These are phyloP conservation scores for Tolypocladium ovalisporum DNA, from an alignment of 2,329 filamentous ascomycete species.

Conservation along the genomic window DNA sequence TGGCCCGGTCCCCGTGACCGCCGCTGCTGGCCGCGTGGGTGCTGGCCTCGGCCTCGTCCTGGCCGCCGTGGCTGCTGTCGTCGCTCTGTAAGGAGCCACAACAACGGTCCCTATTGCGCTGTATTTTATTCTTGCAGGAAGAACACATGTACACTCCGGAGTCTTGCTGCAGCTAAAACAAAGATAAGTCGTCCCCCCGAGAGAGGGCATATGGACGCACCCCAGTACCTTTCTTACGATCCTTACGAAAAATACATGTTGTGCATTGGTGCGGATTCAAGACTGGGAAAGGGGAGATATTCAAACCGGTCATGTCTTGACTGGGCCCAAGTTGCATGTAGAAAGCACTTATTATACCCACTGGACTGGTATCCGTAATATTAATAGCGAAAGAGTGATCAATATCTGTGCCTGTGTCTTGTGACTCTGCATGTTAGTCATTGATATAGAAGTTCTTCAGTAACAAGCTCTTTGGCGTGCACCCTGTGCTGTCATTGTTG, in stretches of 20 bases:
- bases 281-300: conserved; percentile 6
- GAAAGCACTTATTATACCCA: conserved; percentile 16
- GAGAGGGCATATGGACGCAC: neutral
- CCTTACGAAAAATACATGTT: conserved; percentile 35
- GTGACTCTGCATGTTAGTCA: neutral
- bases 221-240: conserved; percentile 43
- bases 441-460: no score
- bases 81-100: conserved; percentile 30
- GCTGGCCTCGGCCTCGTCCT: conserved; percentile 35
- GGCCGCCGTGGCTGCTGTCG: conserved; percentile 31
- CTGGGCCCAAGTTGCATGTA: conserved; percentile 16
- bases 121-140: conserved; percentile 1
- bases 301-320: conserved; percentile 10
- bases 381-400: conserved; percentile 16
- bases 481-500: no score
- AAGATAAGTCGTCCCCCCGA: conserved; percentile 6
- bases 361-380: conserved; percentile 22
- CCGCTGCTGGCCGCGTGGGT: conserved; percentile 26
- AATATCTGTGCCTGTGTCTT: conserved; percentile 5
- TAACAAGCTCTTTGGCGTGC: no score
- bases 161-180: neutral
- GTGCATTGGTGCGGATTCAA: conserved; percentile 15
- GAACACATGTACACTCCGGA: neutral
- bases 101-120: neutral
- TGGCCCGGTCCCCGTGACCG: conserved; percentile 23